These are phyloP conservation scores for Leishmania tarentolae DNA, from an alignment of 208 protist species.

Conservation along the genomic window DNA sequence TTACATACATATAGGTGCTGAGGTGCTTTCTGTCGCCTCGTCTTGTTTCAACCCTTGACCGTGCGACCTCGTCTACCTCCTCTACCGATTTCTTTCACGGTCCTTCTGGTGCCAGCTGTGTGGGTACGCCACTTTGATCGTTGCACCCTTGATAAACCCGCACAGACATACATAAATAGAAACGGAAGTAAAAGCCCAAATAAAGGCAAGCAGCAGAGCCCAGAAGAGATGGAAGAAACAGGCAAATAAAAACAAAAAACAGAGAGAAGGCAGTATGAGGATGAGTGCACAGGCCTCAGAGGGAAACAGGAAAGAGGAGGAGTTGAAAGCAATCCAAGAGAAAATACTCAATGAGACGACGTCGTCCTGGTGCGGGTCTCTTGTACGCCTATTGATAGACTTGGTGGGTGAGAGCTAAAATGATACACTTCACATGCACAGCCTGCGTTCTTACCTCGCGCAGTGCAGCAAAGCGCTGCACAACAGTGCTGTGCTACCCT, in stretches of 20 bases:
- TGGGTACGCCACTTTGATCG: not conserved
- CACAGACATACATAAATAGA: not conserved
- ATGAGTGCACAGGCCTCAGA: constrained; percentile 1
- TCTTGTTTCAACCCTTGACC: not conserved
- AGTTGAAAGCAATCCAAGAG: not conserved
- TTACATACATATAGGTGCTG: constrained; percentile 7
- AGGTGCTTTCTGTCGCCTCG: not conserved
- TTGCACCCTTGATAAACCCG: not conserved
- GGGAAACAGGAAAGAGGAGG: constrained; percentile 1
- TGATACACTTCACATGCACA: not conserved
- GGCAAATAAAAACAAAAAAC: constrained; percentile 11
- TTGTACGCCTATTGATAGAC: not conserved
- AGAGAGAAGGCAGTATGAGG: constrained; percentile 6
- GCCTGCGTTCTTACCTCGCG: not conserved
- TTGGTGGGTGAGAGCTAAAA: not conserved
- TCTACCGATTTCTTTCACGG: too few species aligned
- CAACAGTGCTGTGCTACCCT: not conserved
- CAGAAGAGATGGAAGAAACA: not conserved
- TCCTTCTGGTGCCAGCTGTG: not conserved
- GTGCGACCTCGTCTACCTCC: not conserved
- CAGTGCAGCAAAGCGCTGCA: not conserved
- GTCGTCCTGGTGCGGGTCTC: not conserved
- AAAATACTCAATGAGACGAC: not conserved
- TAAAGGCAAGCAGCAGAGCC: constrained; percentile 1
- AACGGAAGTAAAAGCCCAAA: not conserved